Base-by-base conservation (phyloP, 441 rosid genomes). In the Caryocar brasiliense region DNA sequence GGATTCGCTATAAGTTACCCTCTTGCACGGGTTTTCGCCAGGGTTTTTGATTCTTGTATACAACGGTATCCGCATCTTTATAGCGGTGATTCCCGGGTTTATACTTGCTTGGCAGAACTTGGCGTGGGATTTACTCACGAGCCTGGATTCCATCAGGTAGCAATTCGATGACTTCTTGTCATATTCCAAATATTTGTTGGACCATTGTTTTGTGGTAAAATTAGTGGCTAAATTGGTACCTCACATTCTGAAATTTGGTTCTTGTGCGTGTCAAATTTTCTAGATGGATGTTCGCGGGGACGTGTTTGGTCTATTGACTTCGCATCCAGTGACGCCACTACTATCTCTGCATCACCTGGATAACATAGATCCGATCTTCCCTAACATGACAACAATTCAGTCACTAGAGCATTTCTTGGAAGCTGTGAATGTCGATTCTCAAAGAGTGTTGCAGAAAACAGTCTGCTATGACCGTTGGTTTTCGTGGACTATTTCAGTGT, bases 101-200 rank as follows among this genome's bases (percentile, higher is more conserved):
- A 71, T 51, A 70, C 77, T 51, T 92, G 99, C 70, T 65, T 92
- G 61, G 65, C 82, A 7, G 99, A 92, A 74, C 95, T 92, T 1
- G 97, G 99, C 4, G 75, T 92, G 10, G 75, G 78, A 13, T 56
- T 80, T 54, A 74, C 97, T 14, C 79, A 34, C 13, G 98, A 92
- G 44, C 86, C 97, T 1, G 99, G 99, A 26, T 92, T 92, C 54
- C 98, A 92, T 77, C 97, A 91, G 98, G 98, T 90, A 58, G 29
- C 7, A 8, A 36, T 13, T 29, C 3, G 12, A 40, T 27, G 6
- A 35, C 37, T 2, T 19, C 7, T 27, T 1, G n/a, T n/a, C n/a
- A n/a, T n/a, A n/a, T n/a, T n/a, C n/a, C n/a, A n/a, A n/a, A n/a
- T n/a, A n/a, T n/a, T n/a, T n/a, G n/a, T n/a, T n/a, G n/a, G n/a